phyloP scores from a whole-genome alignment of 2,329 filamentous ascomycete species.

The Colletotrichum filicis region DNA sequence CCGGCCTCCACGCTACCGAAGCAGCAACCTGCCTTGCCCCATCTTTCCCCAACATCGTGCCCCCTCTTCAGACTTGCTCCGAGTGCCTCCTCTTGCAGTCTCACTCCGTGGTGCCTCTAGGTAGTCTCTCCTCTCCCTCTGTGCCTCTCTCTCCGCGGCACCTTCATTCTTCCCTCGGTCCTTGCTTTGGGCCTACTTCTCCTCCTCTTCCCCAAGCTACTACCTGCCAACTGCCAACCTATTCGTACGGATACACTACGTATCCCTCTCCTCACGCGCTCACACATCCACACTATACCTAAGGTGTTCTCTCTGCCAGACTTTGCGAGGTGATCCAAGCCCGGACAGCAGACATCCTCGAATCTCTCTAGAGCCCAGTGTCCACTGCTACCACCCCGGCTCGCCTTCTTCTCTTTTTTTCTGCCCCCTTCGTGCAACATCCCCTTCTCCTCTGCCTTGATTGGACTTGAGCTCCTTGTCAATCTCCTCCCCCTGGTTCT shows the following conservation, averaged over 20 bases:
- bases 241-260: background rate
- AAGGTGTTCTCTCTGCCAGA: background rate
- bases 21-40: conserved; percentile 23
- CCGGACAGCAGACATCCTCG: background rate
- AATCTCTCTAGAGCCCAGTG: background rate
- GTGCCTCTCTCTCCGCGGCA: background rate
- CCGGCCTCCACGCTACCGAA: conserved; percentile 29
- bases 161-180: conserved; percentile 10
- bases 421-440: conserved; percentile 14
- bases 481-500: conserved; percentile 28
- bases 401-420: background rate
- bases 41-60: conserved; percentile 35
- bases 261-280: background rate
- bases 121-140: background rate
- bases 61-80: background rate
- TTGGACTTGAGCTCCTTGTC: conserved; percentile 27
- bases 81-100: background rate
- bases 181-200: conserved; percentile 15
- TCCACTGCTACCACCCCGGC: background rate
- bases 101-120: background rate
- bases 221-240: background rate
- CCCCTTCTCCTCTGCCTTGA: conserved; percentile 16
- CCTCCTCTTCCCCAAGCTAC: conserved; percentile 23
- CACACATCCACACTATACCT: background rate
- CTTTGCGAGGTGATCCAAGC: conserved; percentile 1